phyloP scores from a whole-genome alignment of 495 filamentous ascomycete genomes.

The Neurospora terricola region DNA sequence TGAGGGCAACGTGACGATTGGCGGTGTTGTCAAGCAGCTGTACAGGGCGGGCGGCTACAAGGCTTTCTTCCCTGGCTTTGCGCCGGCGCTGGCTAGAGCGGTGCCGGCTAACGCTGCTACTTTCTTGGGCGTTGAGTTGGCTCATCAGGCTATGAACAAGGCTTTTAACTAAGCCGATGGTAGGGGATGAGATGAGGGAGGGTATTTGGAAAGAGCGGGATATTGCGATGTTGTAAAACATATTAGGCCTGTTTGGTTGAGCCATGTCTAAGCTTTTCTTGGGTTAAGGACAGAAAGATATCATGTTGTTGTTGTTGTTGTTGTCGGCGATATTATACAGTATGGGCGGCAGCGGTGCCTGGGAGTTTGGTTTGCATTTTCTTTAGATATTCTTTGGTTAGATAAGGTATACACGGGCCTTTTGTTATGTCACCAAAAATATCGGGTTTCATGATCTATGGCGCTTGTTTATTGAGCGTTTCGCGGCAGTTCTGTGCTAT shows the following conservation, averaged over 20 bases:
- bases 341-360: neutral
- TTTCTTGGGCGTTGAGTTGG: slow-evolving; percentile 66
- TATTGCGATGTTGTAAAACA: neutral
- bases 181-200: neutral
- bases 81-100: slow-evolving; percentile 82
- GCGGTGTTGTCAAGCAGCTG: slow-evolving; percentile 65
- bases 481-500: neutral
- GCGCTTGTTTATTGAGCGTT: neutral
- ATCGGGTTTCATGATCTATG: neutral
- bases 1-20: slow-evolving; percentile 75
- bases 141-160: slow-evolving; percentile 73
- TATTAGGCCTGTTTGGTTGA: neutral
- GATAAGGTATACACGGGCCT: neutral
- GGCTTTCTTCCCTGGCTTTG: slow-evolving; percentile 97
- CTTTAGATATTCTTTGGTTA: neutral
- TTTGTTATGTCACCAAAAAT: neutral
- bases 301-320: neutral
- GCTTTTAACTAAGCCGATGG: slow-evolving; percentile 34
- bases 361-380: neutral
- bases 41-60: slow-evolving; percentile 72
- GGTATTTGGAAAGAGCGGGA: neutral
- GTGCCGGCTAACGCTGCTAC: slow-evolving; percentile 86
- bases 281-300: neutral
- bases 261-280: neutral
- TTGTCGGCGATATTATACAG: neutral